A percentile compares a stretch with the other conserved stretches of the same genome.
Conservation (phyloP, 257 asterid genomes). For the Scutellaria galericulata region DNA sequence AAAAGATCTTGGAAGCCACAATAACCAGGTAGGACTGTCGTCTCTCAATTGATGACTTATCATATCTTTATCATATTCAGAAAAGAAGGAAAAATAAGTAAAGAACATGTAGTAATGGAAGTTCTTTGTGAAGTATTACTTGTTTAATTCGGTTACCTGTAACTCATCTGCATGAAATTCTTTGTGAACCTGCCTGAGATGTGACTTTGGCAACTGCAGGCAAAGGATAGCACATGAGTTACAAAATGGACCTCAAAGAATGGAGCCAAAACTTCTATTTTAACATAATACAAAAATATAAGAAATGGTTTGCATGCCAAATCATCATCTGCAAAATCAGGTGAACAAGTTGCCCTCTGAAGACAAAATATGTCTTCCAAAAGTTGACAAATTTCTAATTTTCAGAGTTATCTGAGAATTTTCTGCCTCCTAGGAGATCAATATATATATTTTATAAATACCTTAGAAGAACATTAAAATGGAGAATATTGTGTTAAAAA, state of each 20-base stretch:
- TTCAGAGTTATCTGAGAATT: conserved; percentile 14
- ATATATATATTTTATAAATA: neutral
- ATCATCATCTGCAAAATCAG: conserved; percentile 17
- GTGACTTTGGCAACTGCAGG: conserved; percentile 77
- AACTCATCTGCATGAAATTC: conserved; percentile 65
- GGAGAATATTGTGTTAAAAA: conserved; percentile 15
- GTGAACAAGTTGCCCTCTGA: conserved; percentile 3
- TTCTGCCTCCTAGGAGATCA: conserved; percentile 26
- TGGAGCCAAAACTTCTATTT: conserved; percentile 9
- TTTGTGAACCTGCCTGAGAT: conserved; percentile 74
- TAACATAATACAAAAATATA: conserved; percentile 6
- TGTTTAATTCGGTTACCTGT: conserved; percentile 53
- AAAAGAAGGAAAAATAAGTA: neutral
- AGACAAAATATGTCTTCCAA: conserved; percentile 2
- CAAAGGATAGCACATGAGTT: conserved; percentile 18
- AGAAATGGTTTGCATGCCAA: neutral
- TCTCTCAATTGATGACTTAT: conserved; percentile 2
- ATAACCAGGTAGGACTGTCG: neutral
- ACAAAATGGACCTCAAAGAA: conserved; percentile 16
- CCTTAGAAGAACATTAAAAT: conserved; percentile 20
- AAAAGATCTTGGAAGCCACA: conserved; percentile 7
- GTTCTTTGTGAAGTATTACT: neutral
- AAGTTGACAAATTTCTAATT: neutral
- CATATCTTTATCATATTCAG: conserved; percentile 7
- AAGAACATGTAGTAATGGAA: no score